These are phyloP conservation scores for Oryza nivara DNA, from an alignment of 176 grass and related monocot genomes.

Conservation along the genomic window DNA sequence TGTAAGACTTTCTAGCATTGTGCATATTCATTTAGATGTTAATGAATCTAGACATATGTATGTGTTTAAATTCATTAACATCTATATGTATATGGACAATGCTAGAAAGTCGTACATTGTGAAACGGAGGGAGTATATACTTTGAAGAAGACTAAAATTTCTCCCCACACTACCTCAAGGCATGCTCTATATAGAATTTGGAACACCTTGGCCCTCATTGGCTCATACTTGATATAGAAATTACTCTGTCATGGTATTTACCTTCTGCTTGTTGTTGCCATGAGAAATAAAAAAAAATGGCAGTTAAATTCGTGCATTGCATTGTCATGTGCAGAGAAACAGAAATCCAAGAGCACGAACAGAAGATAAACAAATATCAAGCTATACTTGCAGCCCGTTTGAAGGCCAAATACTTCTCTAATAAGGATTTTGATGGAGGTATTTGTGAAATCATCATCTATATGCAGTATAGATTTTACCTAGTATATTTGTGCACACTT, in stretches of 20 bases:
- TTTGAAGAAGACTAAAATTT: not conserved
- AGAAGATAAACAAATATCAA: conserved; percentile 58
- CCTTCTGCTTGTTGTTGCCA: conserved; percentile 25
- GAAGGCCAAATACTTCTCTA: conserved; percentile 74
- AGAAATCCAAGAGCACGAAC: conserved; percentile 48
- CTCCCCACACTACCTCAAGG: conserved; percentile 1
- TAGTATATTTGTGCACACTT: not conserved
- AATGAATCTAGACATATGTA: no score
- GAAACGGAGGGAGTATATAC: not conserved
- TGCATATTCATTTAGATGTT: no score
- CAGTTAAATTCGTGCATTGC: not conserved
- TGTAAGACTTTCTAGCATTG: no score
- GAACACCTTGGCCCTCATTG: conserved; percentile 9
- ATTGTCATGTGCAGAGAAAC: conserved; percentile 46
- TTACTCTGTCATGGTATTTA: conserved; percentile 35
- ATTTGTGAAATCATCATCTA: conserved; percentile 18
- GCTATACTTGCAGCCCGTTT: conserved; percentile 59
- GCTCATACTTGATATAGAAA: conserved; percentile 12
- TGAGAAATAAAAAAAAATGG: conserved; percentile 22
- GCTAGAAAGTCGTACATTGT: no score
- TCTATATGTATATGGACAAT: no score
- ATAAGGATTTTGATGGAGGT: conserved; percentile 72
- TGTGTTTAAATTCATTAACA: no score
- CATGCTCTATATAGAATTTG: conserved; percentile 28
- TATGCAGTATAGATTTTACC: conserved; percentile 1